Percentiles rank a stretch among this genome's conserved stretches.
Evolutionary conservation across 768 basidiomycete species (phyloP).

Genomic region (Amanita phalloides): DNA sequence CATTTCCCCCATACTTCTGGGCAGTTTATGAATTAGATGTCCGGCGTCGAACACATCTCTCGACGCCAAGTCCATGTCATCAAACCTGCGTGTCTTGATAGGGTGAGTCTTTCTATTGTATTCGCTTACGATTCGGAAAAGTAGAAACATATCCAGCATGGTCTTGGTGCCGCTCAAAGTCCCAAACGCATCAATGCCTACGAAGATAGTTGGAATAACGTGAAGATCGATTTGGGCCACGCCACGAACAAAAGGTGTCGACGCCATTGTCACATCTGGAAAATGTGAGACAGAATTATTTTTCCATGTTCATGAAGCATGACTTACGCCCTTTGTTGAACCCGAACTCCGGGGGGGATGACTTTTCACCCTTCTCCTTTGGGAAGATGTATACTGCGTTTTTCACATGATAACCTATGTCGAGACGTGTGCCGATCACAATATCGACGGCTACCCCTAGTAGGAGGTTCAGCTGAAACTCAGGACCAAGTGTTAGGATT

Average conservation of each 20-base stretch:
- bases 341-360: not conserved
- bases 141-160: not conserved
- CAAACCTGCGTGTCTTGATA: not conserved
- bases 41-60: not conserved
- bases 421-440: not conserved
- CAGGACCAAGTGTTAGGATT: not conserved
- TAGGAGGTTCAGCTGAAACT: not conserved
- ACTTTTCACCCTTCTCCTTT: not conserved
- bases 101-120: not conserved
- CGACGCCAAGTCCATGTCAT: not conserved
- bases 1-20: not conserved
- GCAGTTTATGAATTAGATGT: not conserved
- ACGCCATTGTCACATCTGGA: not conserved
- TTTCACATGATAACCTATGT: not conserved
- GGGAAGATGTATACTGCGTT: not conserved
- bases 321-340: not conserved
- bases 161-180: not conserved
- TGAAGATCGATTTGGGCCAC: not conserved
- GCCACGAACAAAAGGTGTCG: not conserved
- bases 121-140: not conserved
- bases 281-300: not conserved
- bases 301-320: not conserved
- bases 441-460: not conserved
- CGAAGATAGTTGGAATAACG: not conserved
- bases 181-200: not conserved